Evolutionary conservation across 345 rosid species (phyloP), one percentile per base, ranked within the genome.

Genomic region (Kandelia obovata): DNA sequence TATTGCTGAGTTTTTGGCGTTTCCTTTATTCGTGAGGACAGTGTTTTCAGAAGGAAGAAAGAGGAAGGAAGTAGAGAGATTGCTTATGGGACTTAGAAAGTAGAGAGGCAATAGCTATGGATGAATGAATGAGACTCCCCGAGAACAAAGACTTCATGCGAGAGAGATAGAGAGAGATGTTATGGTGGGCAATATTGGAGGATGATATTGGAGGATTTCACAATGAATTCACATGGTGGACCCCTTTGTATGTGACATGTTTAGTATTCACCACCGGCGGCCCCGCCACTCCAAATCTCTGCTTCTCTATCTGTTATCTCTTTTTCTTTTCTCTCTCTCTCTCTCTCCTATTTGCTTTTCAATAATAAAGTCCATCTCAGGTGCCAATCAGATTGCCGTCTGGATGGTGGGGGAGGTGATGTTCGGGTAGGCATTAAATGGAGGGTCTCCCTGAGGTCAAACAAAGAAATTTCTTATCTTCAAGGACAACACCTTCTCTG

Each of bases 241-340:
- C 77, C 75, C 62, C 31, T 5, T 0, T 27, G 28, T 62, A 73
- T 60, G 19, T 9, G 71, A 67, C 67, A 37, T 67, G 67, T 61
- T 67, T 27, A 58, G 67, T 58, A 68, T 75, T 77, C 66, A 55
- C 15, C 62, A 23, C 73, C 71, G 80, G 73, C 79, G 82, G 82
- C 68, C 71, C 77, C 80, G 23, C 75, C 80, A 55, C 74, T 28
- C 72, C 55, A 13, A 43, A 43, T 49, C 27, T 7, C 1, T 37
- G 19, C 20, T 11, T 0, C 1, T 11, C n/a, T 27, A 13, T 27
- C 16, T n/a, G 23, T 13, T 9, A 11, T 34, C 9, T 1, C 31
- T 17, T 6, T 1, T 7, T 21, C 21, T 8, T 21, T 1, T 20
- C 3, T n/a, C 1, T 23, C 3, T 55, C 21, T 55, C 21, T 9